phyloP scores from a whole-genome alignment of 352 stramenopile genomes.

The Globisporangium cystogenes region DNA sequence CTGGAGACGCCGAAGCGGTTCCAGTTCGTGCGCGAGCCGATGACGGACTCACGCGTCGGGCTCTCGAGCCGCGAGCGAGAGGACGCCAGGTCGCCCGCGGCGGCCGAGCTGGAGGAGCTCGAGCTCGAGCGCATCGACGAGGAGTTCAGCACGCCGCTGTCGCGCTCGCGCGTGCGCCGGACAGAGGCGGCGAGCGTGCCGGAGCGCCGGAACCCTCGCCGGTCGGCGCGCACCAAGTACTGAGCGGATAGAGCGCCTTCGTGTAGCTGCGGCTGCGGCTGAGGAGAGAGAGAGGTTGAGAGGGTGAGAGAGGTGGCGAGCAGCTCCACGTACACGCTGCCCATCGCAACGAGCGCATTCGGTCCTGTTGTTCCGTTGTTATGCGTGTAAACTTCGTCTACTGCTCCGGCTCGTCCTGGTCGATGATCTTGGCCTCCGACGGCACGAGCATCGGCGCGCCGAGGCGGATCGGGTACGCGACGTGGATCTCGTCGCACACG shows the following conservation, averaged over 20 bases:
- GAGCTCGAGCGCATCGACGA: constrained; percentile 77
- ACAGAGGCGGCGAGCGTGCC: constrained; percentile 59
- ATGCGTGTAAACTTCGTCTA: not conserved
- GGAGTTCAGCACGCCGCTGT: constrained; percentile 75
- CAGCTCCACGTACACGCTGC: no score
- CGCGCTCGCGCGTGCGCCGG: constrained; percentile 33
- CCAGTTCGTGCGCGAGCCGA: constrained; percentile 68
- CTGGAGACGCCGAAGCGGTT: constrained; percentile 70
- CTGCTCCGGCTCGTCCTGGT: constrained; percentile 7
- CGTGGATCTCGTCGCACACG: constrained; percentile 78
- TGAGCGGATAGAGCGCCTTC: constrained; percentile 11
- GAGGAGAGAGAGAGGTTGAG: not conserved
- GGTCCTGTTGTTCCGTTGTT: no score
- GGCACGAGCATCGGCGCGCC: constrained; percentile 72
- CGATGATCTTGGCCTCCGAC: constrained; percentile 63
- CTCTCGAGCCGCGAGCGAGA: constrained; percentile 18
- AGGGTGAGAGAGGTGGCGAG: no score
- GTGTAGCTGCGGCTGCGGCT: not conserved
- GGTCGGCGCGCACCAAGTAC: constrained; percentile 61
- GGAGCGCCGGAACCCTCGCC: constrained; percentile 69
- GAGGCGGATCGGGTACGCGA: constrained; percentile 80
- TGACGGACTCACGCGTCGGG: constrained; percentile 50
- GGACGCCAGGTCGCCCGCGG: constrained; percentile 38
- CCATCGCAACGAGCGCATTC: no score
- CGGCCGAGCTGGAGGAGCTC: constrained; percentile 64